Percentiles rank a stretch among this genome's conserved stretches.
Evolutionary conservation across 169 alveolate species (phyloP).

Genomic region (Cryptosporidium canis): DNA sequence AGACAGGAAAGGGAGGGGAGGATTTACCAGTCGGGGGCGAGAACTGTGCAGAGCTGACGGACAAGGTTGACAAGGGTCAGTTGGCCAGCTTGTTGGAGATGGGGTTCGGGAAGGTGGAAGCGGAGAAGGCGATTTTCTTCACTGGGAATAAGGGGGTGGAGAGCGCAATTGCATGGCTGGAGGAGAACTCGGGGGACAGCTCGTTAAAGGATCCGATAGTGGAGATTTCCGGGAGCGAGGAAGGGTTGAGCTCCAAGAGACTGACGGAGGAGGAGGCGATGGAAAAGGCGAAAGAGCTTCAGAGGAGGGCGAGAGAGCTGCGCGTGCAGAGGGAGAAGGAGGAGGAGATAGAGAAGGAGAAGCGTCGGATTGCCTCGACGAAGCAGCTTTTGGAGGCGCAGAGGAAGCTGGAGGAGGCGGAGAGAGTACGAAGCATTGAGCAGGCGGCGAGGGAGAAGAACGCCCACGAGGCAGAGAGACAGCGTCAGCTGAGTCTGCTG

Average conservation of each 20-base stretch:
- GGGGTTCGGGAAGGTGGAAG: constrained; percentile 74
- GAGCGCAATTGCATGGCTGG: constrained; percentile 74
- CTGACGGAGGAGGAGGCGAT: constrained; percentile 76
- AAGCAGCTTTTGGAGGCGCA: constrained; percentile 77
- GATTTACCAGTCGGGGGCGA: not conserved
- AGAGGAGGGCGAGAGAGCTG: constrained; percentile 72
- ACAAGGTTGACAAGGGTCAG: constrained; percentile 11
- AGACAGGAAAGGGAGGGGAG: not conserved
- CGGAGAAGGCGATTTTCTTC: constrained; percentile 74
- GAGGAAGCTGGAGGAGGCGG: constrained; percentile 76
- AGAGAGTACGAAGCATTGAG: constrained; percentile 71
- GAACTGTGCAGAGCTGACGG: constrained; percentile 37
- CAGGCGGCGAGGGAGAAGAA: constrained; percentile 75
- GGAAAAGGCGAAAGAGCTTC: constrained; percentile 75
- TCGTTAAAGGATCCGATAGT: constrained; percentile 65
- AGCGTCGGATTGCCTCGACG: constrained; percentile 73
- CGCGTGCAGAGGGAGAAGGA: constrained; percentile 76
- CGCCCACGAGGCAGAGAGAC: constrained; percentile 76
- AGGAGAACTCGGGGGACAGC: constrained; percentile 59
- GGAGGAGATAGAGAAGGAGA: constrained; percentile 78
- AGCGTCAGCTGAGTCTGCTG: constrained; percentile 76
- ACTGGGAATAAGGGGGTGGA: constrained; percentile 69
- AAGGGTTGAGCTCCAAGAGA: not conserved
- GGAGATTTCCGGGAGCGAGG: constrained; percentile 4
- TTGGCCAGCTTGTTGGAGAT: constrained; percentile 59